These are phyloP conservation scores for Rhipidocladum racemiflorum DNA, from an alignment of 176 grass and related monocot genomes.

Conservation along the genomic window DNA sequence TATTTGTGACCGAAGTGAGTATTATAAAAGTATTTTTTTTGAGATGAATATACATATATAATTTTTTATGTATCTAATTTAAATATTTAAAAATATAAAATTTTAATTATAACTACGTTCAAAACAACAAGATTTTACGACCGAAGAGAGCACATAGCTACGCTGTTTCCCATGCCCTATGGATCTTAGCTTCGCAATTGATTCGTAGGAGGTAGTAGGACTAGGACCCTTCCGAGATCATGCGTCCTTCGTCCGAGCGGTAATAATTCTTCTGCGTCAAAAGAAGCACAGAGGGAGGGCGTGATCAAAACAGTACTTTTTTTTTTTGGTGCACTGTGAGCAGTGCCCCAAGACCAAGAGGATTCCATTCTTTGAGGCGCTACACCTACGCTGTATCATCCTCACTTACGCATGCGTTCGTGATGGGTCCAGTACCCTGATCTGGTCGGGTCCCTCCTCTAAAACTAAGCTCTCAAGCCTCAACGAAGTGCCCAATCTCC, in stretches of 20 bases:
- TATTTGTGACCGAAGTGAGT: too few species aligned
- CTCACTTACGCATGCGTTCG: not conserved
- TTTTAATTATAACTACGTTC: too few species aligned
- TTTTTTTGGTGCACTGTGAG: not conserved
- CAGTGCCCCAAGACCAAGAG: not conserved
- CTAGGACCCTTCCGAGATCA: constrained; percentile 26
- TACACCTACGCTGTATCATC: not conserved
- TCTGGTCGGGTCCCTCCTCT: too few species aligned
- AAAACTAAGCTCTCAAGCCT: too few species aligned
- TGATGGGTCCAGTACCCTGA: not conserved
- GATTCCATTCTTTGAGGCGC: not conserved
- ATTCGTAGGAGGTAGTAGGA: not conserved
- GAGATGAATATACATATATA: too few species aligned
- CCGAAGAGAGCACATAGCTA: too few species aligned
- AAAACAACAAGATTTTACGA: too few species aligned
- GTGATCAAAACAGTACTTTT: not conserved
- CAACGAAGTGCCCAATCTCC: not conserved
- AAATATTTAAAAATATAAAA: too few species aligned
- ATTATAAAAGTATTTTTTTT: too few species aligned
- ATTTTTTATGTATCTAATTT: too few species aligned
- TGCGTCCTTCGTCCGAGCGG: not conserved
- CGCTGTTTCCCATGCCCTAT: too few species aligned
- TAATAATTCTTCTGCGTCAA: constrained; percentile 23
- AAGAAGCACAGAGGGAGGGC: not conserved
- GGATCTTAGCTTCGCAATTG: not conserved